Evolutionary conservation across 2,329 filamentous ascomycete genomes (phyloP), one percentile per base, ranked within the genome.

Genomic region (Phialemonium atrogriseum): DNA sequence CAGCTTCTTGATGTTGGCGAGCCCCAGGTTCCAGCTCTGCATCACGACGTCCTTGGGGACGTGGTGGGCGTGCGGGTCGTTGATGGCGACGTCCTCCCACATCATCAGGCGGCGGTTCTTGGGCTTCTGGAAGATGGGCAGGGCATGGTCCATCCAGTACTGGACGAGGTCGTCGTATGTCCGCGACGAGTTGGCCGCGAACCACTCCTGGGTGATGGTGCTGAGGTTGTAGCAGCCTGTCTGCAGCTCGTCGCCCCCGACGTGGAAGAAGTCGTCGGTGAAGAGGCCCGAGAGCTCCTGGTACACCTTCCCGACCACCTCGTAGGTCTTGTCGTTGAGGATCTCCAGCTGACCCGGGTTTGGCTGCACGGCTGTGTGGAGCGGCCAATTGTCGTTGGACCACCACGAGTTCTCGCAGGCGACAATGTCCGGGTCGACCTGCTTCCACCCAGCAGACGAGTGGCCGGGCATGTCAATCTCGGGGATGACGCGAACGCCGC

Each of bases 401-500:
- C 71, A 77, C 71, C 71, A 77, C 14, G 64, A 65, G 48, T 76
- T 54, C 12, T 51, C 53, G 49, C 71, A 77, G 10, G 73, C 62
- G 17, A 75, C 57, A 34, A 79, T 71, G 15, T 62, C 57, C 15
- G 69, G 59, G 37, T 76, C 68, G 6, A 77, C 56, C 37, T 71
- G 69, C 33, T 67, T 59, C 69, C 69, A 74, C 18, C 70, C 70
- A 1, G 68, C 62, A 18, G 60, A 57, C 5, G 69, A 64, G 46
- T 77, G 73, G 27, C 71, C 68, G 6, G 73, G 73, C 69, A 76
- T 76, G 47, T 77, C 73, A 24, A 76, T 64, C 43, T 77, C 73
- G n/a, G 73, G 68, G 20, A 77, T 59, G 34, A 77, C 58, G 33
- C 73, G 68, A n/a, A 77, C 60, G 34, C 66, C 73, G 12, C 71